Percentiles rank a stretch among this genome's conserved stretches.
Conservation (phyloP, 768 basidiomycete species). For the Nevesoporus exiguus region DNA sequence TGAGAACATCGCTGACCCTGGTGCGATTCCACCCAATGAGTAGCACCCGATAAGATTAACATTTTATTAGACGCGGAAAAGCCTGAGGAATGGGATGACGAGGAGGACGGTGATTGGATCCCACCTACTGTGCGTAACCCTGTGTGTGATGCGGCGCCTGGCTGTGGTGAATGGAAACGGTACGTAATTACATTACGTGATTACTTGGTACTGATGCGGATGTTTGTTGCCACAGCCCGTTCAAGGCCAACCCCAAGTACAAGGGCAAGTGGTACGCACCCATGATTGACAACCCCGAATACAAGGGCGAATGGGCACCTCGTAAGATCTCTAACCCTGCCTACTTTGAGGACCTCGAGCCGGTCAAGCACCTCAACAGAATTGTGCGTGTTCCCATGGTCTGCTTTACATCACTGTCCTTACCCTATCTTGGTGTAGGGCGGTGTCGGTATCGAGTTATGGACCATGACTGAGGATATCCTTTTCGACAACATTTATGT, state of each 20-base stretch:
- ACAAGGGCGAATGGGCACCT: constrained; percentile 94
- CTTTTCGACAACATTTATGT: constrained; percentile 93
- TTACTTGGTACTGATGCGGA: not conserved
- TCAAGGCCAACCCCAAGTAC: constrained; percentile 89
- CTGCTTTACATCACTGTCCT: not conserved
- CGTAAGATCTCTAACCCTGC: constrained; percentile 87
- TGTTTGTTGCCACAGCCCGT: constrained; percentile 56
- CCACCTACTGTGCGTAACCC: constrained; percentile 88
- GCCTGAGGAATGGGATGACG: constrained; percentile 99
- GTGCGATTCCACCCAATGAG: constrained; percentile 36
- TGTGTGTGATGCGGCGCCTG: constrained; percentile 82
- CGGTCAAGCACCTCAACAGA: constrained; percentile 78
- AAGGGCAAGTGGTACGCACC: constrained; percentile 99
- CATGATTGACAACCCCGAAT: constrained; percentile 93
- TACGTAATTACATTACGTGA: constrained; percentile 23
- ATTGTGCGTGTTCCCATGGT: constrained; percentile 54
- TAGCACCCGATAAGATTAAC: not conserved
- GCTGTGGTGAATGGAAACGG: constrained; percentile 95
- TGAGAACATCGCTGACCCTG: constrained; percentile 78
- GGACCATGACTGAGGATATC: constrained; percentile 98
- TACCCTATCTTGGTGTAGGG: constrained; percentile 44
- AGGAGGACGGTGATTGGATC: constrained; percentile 99
- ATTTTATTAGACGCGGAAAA: constrained; percentile 67
- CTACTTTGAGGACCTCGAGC: constrained; percentile 85
- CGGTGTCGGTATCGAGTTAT: constrained; percentile 96